Evolutionary conservation across 2,329 filamentous ascomycete species (phyloP), one percentile per base, ranked within the genome.

Genomic region (Sarocladiaceae sp.): DNA sequence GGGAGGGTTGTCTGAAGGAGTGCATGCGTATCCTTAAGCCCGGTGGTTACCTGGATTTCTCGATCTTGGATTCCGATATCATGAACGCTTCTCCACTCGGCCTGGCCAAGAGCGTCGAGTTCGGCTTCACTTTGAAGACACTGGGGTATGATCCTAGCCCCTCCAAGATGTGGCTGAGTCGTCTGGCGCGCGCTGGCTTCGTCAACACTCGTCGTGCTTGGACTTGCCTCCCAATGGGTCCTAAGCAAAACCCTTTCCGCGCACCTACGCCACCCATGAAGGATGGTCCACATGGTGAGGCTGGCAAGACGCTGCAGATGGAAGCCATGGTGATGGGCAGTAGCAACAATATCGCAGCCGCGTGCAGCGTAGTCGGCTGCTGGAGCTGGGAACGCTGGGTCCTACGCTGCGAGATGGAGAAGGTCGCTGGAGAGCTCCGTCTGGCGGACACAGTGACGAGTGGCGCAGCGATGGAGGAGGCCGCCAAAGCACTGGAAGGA

Each of bases 351-450:
- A 82, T 86, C 13, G 88, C 89, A 2, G 84, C 81, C 60, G 76
- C 96, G 58, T 87, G 88, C 12, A 92, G 92, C 18, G 72, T 97
- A 36, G 83, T 93, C 1, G 94, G 90, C 4, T 86, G 87, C 23
- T 94, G 91, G 85, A 85, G 86, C 66, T 99, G 92, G 93, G 94
- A 99, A 78, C 88, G 90, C 66, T 99, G 94, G 94, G 80, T 97
- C 67, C 73, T 97, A 59, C 89, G 90, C 63, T 80, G 93, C 62
- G 88, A 94, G 72, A 81, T 86, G 71, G 92, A 97, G 74, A 94
- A 80, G 68, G 76, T 76, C 4, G 75, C 90, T 64, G 87, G 88
- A 23, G 85, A 90, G 64, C 68, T 78, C 55, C 68, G 79, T 11
- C 73, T 83, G 22, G 71, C 70, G 4, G 77, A 82, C 59, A 80